Percentiles rank a stretch among this genome's conserved stretches.
Evolutionary conservation across 2,329 filamentous ascomycete genomes (phyloP).

Genomic region (Phialophora expanda): DNA sequence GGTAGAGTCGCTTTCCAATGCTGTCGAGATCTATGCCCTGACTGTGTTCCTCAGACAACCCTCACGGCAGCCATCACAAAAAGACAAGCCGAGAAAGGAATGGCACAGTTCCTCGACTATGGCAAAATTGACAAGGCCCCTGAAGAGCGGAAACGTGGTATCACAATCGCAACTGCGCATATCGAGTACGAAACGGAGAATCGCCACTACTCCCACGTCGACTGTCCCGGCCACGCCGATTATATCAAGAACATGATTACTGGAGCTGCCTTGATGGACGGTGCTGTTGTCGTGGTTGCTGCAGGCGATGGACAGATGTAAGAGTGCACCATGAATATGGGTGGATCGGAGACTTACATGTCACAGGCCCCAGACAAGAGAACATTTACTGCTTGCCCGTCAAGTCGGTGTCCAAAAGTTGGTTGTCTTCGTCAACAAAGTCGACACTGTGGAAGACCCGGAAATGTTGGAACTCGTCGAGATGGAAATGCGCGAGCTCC

Average conservation of each 20-base stretch:
- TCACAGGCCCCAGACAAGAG: constrained; percentile 86
- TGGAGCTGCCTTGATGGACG: constrained; percentile 98
- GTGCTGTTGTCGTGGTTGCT: constrained; percentile 97
- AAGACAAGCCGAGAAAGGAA: constrained; percentile 91
- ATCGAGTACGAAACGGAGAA: constrained; percentile 96
- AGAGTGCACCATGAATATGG: constrained; percentile 32
- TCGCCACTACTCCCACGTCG: constrained; percentile 98
- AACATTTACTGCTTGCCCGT: constrained; percentile 95
- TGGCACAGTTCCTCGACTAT: constrained; percentile 95
- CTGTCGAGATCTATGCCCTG: constrained; percentile 27
- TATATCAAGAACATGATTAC: constrained; percentile 99
- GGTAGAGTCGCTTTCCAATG: constrained; percentile 59
- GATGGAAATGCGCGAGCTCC: constrained; percentile 99
- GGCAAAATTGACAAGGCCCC: constrained; percentile 98
- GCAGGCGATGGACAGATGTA: constrained; percentile 98
- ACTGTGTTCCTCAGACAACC: constrained; percentile 71
- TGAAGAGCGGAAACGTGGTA: constrained; percentile 99
- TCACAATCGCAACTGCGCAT: constrained; percentile 97
- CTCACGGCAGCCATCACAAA: constrained; percentile 99
- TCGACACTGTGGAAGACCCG: constrained; percentile 94
- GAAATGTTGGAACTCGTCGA: constrained; percentile 99
- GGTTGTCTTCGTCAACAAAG: constrained; percentile 99
- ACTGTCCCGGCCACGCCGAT: constrained; percentile 99
- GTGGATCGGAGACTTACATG: constrained; percentile 9
- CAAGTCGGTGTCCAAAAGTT: constrained; percentile 98